These are phyloP conservation scores for Pyracantha coccinea DNA, from an alignment of 331 rosid genomes.

Conservation along the genomic window DNA sequence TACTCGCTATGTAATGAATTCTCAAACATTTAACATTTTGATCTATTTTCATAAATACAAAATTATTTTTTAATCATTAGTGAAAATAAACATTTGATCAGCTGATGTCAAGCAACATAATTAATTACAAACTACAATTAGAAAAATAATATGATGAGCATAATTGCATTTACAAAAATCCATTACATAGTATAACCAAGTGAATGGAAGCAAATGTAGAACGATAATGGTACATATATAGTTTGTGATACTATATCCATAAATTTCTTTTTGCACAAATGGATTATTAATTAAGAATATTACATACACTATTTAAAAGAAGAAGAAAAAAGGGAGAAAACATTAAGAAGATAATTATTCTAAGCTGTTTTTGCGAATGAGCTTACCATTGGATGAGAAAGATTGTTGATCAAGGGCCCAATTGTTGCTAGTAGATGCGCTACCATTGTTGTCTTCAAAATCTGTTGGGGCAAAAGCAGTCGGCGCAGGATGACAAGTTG, in stretches of 20 bases:
- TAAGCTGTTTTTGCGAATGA: slow-evolving; percentile 12
- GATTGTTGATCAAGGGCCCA: slow-evolving; percentile 27
- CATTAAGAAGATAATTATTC: not conserved
- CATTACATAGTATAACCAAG: not conserved
- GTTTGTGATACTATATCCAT: not conserved
- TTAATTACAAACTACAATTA: too few species aligned
- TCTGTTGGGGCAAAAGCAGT: slow-evolving; percentile 18
- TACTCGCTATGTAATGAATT: too few species aligned
- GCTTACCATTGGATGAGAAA: slow-evolving; percentile 27
- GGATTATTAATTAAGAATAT: not conserved
- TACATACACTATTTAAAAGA: not conserved
- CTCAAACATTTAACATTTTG: too few species aligned
- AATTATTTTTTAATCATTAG: too few species aligned
- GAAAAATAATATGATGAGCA: too few species aligned
- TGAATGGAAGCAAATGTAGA: not conserved
- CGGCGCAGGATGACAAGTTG: slow-evolving; percentile 1
- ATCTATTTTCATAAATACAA: too few species aligned
- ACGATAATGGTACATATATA: not conserved
- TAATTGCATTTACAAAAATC: not conserved
- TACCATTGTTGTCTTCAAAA: slow-evolving; percentile 21
- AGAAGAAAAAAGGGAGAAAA: not conserved
- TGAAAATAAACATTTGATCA: too few species aligned
- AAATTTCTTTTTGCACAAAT: not conserved
- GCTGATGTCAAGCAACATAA: too few species aligned
- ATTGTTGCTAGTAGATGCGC: slow-evolving; percentile 14